A percentile compares a stretch with the other conserved stretches of the same genome.
phyloP scores from a whole-genome alignment of 768 basidiomycete genomes.

The Mycena leptocephala region DNA sequence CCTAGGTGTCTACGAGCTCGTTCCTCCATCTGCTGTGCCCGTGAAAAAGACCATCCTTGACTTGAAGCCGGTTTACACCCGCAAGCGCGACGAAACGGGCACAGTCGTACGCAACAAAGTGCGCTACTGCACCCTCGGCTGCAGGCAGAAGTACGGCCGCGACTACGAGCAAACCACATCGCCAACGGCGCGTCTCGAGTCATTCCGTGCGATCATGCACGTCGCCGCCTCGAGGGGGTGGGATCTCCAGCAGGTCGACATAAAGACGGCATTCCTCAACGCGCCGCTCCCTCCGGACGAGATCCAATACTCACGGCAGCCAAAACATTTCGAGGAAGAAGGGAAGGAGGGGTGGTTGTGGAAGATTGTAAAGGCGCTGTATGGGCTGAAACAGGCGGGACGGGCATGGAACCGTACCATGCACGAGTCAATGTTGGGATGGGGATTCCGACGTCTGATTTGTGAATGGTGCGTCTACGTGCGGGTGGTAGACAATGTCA shows the following conservation, averaged over 20 bases:
- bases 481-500: no score
- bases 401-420: background rate
- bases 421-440: no score
- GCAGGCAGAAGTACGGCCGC: no score
- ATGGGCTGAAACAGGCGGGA: background rate
- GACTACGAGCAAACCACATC: no score
- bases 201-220: no score
- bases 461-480: no score
- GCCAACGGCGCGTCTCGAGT: no score
- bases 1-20: slow-evolving; percentile 46
- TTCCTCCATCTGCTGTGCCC: slow-evolving; percentile 37
- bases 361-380: background rate
- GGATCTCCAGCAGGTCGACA: background rate
- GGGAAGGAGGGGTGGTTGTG: background rate
- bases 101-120: background rate
- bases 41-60: background rate
- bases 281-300: background rate
- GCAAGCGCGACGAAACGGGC: background rate
- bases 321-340: background rate
- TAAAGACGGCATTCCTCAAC: background rate
- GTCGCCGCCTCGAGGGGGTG: background rate
- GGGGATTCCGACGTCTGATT: no score
- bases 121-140: no score
- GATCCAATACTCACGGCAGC: background rate
- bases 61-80: background rate